Conservation (phyloP, 192 early-diverging fungal genomes). For the Umbelopsis isabellina region DNA sequence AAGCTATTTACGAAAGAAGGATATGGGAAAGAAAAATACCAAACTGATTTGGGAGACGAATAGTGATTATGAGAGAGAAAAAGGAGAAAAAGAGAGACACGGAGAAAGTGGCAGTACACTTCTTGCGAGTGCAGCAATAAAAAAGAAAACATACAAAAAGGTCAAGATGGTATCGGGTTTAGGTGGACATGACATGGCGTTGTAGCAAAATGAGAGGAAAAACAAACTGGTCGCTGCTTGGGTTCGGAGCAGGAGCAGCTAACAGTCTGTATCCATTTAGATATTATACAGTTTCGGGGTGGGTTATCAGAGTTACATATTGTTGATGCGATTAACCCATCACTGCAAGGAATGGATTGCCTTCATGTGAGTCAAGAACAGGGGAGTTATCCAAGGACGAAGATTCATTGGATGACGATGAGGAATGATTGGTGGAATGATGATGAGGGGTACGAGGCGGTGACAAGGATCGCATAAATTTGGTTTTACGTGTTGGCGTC, state of each 20-base stretch:
- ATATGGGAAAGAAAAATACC: too few relatives aligned
- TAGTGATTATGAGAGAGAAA: neutral
- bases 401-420: neutral
- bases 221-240: neutral
- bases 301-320: neutral
- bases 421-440: neutral
- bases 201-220: neutral
- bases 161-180: neutral
- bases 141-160: neutral
- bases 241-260: neutral
- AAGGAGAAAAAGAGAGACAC: neutral
- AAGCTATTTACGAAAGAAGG: too few relatives aligned
- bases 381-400: neutral
- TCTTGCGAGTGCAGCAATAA: neutral
- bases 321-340: neutral
- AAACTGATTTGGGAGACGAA: neutral
- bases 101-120: neutral
- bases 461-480: slow-evolving; percentile 13
- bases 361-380: slow-evolving; percentile 19
- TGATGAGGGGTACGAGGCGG: slow-evolving; percentile 6
- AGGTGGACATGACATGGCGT: neutral
- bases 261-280: neutral
- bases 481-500: slow-evolving; percentile 17
- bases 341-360: slow-evolving; percentile 18
- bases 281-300: neutral